Percentiles rank a stretch among this genome's conserved stretches.
Conservation (phyloP, 768 basidiomycete genomes). For the Lentinula lateritia region DNA sequence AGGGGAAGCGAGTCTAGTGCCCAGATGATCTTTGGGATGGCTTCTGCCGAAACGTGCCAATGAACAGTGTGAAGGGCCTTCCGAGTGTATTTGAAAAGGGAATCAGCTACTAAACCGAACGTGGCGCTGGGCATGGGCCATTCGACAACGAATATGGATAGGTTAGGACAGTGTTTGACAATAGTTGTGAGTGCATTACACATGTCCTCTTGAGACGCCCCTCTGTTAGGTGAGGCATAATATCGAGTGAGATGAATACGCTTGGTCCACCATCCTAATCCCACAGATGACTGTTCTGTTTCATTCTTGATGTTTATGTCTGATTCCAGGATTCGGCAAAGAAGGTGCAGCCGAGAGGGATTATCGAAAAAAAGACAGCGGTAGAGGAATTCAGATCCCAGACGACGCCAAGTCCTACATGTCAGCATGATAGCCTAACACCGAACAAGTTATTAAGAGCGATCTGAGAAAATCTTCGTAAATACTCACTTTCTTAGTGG, state of each 20-base stretch:
- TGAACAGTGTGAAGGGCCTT: slow-evolving; percentile 55
- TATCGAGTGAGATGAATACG: slow-evolving; percentile 66
- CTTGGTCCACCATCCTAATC: slow-evolving; percentile 59
- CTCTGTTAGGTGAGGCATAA: slow-evolving; percentile 28
- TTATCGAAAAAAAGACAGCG: slow-evolving; percentile 64
- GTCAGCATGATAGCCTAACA: slow-evolving; percentile 61
- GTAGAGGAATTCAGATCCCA: slow-evolving; percentile 64
- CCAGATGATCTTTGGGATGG: slow-evolving; percentile 66
- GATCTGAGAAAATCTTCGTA: not conserved
- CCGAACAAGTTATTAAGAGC: not conserved
- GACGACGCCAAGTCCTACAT: slow-evolving; percentile 55
- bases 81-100: slow-evolving; percentile 46
- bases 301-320: not conserved
- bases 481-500: slow-evolving; percentile 59
- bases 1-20: slow-evolving; percentile 57
- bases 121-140: slow-evolving; percentile 49
- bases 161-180: slow-evolving; percentile 63
- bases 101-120: slow-evolving; percentile 61
- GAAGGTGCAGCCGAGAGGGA: slow-evolving; percentile 45
- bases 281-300: not conserved
- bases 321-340: slow-evolving; percentile 48
- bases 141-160: slow-evolving; percentile 68
- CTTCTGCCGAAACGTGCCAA: slow-evolving; percentile 50
- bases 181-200: slow-evolving; percentile 53
- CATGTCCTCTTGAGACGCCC: slow-evolving; percentile 40